A percentile compares a stretch with the other conserved stretches of the same genome.
These are phyloP conservation scores for Canariomyces notabilis DNA, from an alignment of 2,329 filamentous ascomycete species.

Conservation along the genomic window DNA sequence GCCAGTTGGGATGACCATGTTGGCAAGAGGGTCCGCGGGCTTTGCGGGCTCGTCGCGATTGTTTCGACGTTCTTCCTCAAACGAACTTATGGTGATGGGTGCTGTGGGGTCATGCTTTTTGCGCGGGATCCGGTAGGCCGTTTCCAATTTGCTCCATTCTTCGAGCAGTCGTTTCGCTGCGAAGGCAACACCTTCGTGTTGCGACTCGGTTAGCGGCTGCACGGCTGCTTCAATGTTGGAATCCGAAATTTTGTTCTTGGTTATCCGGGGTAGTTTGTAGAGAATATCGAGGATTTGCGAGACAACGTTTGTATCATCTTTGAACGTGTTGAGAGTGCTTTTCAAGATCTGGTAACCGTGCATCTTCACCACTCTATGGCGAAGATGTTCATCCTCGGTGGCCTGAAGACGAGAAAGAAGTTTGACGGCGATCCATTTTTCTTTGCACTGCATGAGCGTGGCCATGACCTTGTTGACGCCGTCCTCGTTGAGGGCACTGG, in stretches of 20 bases:
- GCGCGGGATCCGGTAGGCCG: slow-evolving; percentile 87
- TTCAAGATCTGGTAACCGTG: slow-evolving; percentile 96
- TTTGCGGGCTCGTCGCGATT: slow-evolving; percentile 40
- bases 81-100: slow-evolving; percentile 45
- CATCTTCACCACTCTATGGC: slow-evolving; percentile 87
- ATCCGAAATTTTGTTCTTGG: slow-evolving; percentile 93
- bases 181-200: slow-evolving; percentile 69
- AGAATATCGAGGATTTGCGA: slow-evolving; percentile 87
- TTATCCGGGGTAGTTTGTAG: slow-evolving; percentile 81
- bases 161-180: slow-evolving; percentile 69
- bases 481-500: slow-evolving; percentile 71
- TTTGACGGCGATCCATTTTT: slow-evolving; percentile 99
- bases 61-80: slow-evolving; percentile 56
- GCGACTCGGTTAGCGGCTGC: slow-evolving; percentile 59
- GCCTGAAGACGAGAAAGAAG: slow-evolving; percentile 82
- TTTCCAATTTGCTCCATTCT: slow-evolving; percentile 83
- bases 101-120: slow-evolving; percentile 75
- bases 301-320: slow-evolving; percentile 83
- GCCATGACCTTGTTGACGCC: slow-evolving; percentile 95
- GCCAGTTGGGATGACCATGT: slow-evolving; percentile 51
- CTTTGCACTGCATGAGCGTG: slow-evolving; percentile 92
- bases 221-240: slow-evolving; percentile 89
- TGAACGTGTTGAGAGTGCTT: slow-evolving; percentile 76
- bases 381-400: slow-evolving; percentile 79
- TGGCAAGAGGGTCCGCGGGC: slow-evolving; percentile 39